Percentiles rank a stretch among this genome's conserved stretches.
phyloP scores from a whole-genome alignment of 805 yeast species.

The Ogataea sp. region DNA sequence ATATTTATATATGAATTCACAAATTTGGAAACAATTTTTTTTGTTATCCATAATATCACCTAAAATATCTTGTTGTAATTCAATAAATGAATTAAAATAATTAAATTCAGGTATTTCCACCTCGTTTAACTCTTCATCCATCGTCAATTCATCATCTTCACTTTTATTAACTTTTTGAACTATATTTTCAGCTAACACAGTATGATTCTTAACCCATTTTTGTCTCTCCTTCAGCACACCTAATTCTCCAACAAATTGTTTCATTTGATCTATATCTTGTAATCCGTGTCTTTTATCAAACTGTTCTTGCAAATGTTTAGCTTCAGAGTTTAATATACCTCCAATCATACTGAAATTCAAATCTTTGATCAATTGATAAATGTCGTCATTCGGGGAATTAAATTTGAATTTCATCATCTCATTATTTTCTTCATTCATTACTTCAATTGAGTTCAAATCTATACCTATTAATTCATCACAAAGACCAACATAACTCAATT shows the following conservation, averaged over 20 bases:
- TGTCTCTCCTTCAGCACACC: slow-evolving; percentile 62
- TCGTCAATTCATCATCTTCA: slow-evolving; percentile 11
- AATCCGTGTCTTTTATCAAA: slow-evolving; percentile 54
- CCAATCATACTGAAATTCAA: slow-evolving; percentile 80
- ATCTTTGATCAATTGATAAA: slow-evolving; percentile 46
- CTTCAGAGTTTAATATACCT: slow-evolving; percentile 56
- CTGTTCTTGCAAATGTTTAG: slow-evolving; percentile 60
- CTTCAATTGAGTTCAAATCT: slow-evolving; percentile 16
- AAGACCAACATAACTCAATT: slow-evolving; percentile 75
- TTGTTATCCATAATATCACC: slow-evolving; percentile 40
- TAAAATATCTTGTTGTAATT: slow-evolving; percentile 64
- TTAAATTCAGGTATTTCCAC: slow-evolving; percentile 11
- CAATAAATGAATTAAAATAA: slow-evolving; percentile 39
- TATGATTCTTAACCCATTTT: slow-evolving; percentile 62
- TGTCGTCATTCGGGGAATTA: slow-evolving; percentile 33
- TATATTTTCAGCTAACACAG: slow-evolving; percentile 61
- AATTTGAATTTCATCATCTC: slow-evolving; percentile 9
- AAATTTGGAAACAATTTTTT: slow-evolving; percentile 27
- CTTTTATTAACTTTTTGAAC: slow-evolving; percentile 35
- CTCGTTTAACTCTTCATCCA: slow-evolving; percentile 10
- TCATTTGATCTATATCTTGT: slow-evolving; percentile 55
- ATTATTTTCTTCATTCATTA: background rate
- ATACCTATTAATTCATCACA: slow-evolving; percentile 63
- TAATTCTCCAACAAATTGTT: slow-evolving; percentile 61
- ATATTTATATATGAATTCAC: slow-evolving; percentile 42